Percentiles rank a stretch among this genome's conserved stretches.
Conservation (phyloP, 2,329 filamentous ascomycete genomes). For the Rhinocladiella similis region DNA sequence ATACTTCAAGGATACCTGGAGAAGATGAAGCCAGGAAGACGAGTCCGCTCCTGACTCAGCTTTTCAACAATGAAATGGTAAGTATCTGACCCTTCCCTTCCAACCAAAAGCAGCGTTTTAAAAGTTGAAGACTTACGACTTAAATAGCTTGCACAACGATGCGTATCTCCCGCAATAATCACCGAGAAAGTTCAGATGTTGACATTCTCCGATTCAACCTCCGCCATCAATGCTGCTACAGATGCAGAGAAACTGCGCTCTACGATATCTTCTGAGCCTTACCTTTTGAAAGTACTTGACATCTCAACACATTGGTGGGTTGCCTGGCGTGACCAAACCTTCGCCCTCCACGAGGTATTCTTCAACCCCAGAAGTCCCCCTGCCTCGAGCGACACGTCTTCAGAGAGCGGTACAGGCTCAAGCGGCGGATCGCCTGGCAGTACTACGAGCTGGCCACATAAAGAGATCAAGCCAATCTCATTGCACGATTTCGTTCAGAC, state of each 20-base stretch:
- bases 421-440: background rate
- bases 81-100: background rate
- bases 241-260: conserved; percentile 24
- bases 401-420: background rate
- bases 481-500: conserved; percentile 24
- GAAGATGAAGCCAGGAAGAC: conserved; percentile 5
- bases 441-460: background rate
- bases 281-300: conserved; percentile 25
- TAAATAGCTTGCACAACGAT: conserved; percentile 6
- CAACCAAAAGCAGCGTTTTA: background rate
- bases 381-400: background rate
- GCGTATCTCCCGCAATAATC: conserved; percentile 5
- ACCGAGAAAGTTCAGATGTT: conserved; percentile 14
- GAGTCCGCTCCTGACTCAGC: conserved; percentile 24
- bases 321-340: conserved; percentile 27
- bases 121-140: background rate
- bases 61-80: conserved; percentile 28
- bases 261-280: conserved; percentile 23
- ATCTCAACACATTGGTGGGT: conserved; percentile 28
- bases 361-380: background rate
- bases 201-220: conserved; percentile 9
- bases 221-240: background rate
- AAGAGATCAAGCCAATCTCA: conserved; percentile 5
- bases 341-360: conserved; percentile 21
- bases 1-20: background rate